These are phyloP conservation scores for Diddensiella caesifluorescens DNA, from an alignment of 805 yeast species.

Conservation along the genomic window DNA sequence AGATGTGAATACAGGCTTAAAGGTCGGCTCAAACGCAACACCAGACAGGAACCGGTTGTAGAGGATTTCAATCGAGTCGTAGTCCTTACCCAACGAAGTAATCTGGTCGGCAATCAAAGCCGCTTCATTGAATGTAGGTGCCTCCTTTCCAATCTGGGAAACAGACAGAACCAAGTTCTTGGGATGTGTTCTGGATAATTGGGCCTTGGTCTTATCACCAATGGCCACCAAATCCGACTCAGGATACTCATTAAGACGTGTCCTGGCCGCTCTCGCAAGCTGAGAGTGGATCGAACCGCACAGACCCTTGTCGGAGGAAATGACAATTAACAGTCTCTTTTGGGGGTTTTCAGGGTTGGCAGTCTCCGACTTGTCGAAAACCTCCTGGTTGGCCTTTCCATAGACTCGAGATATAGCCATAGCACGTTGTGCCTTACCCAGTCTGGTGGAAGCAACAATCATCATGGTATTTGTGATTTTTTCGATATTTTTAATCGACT, in stretches of 20 bases:
- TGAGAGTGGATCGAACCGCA: slow-evolving; percentile 98
- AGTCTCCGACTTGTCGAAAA: slow-evolving; percentile 78
- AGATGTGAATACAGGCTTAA: slow-evolving; percentile 60
- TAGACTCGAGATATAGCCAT: slow-evolving; percentile 83
- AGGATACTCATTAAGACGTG: slow-evolving; percentile 54
- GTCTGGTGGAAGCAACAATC: slow-evolving; percentile 97
- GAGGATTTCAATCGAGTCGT: slow-evolving; percentile 71
- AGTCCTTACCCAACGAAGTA: slow-evolving; percentile 47
- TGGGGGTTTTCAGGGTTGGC: slow-evolving; percentile 44
- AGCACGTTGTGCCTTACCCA: slow-evolving; percentile 92
- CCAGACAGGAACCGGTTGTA: slow-evolving; percentile 86
- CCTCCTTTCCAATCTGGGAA: slow-evolving; percentile 93
- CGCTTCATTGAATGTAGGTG: slow-evolving; percentile 90
- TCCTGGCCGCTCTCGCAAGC: slow-evolving; percentile 82
- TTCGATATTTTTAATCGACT: slow-evolving; percentile 97
- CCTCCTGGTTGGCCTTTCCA: slow-evolving; percentile 72
- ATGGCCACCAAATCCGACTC: slow-evolving; percentile 75
- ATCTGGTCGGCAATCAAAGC: slow-evolving; percentile 85
- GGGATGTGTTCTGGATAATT: slow-evolving; percentile 77
- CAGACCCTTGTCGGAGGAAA: slow-evolving; percentile 95
- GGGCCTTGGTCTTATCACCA: slow-evolving; percentile 93
- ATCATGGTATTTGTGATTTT: slow-evolving; percentile 99
- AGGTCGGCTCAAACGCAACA: slow-evolving; percentile 83
- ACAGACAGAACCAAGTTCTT: slow-evolving; percentile 66
- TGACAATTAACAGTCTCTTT: slow-evolving; percentile 76